Conservation (phyloP, 257 asterid species). For the Primulina huaijiensis region DNA sequence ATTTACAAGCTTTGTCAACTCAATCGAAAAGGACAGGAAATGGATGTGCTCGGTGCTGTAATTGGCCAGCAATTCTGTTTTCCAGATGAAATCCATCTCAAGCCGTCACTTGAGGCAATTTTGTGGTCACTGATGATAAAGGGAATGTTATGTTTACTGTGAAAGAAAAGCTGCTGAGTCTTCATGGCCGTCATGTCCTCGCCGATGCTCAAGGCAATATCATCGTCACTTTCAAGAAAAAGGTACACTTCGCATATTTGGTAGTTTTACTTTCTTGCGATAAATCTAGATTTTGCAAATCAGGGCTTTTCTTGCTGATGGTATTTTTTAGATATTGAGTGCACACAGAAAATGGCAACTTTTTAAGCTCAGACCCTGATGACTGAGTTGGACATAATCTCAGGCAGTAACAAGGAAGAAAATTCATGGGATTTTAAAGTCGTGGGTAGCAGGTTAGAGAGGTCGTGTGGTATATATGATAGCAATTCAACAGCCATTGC, state of each 20-base stretch:
- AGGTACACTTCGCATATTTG: conserved; percentile 26
- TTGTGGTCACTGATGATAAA: too few species aligned
- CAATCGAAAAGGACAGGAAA: too few species aligned
- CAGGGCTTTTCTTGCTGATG: neutral
- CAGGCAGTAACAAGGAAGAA: conserved; percentile 28
- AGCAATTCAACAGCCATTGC: conserved; percentile 43
- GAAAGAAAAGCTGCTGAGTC: conserved; percentile 34
- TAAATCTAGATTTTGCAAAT: neutral
- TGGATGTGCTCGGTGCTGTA: too few species aligned
- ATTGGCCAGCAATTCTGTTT: too few species aligned
- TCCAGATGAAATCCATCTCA: too few species aligned
- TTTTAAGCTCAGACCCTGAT: conserved; percentile 24
- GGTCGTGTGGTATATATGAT: conserved; percentile 35
- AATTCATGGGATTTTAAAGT: conserved; percentile 40
- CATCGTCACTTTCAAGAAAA: conserved; percentile 45
- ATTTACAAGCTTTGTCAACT: too few species aligned
- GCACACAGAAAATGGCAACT: conserved; percentile 50
- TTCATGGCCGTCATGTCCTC: conserved; percentile 48
- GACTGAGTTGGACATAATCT: conserved; percentile 36
- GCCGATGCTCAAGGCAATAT: conserved; percentile 41
- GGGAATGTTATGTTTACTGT: too few species aligned
- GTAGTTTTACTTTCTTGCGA: neutral
- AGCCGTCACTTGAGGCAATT: too few species aligned
- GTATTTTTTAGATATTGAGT: conserved; percentile 33
- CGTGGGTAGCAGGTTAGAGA: conserved; percentile 43